Percentiles rank a stretch among this genome's conserved stretches.
Evolutionary conservation across 371 early-diverging fungal genomes (phyloP).

Genomic region (Zopfochytrium polystomum): DNA sequence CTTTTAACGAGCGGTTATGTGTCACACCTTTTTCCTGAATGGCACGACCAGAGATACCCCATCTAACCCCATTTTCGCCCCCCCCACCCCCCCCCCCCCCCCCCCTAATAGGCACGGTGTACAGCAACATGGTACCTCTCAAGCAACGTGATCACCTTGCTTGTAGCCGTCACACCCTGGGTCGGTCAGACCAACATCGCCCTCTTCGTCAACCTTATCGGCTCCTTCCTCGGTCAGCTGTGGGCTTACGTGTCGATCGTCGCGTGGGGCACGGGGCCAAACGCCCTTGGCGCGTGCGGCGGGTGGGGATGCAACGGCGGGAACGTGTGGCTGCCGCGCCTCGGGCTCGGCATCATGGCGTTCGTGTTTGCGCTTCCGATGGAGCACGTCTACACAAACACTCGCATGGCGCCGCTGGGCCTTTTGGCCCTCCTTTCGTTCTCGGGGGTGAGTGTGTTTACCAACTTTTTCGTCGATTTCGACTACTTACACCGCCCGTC

Average conservation of each 20-base stretch:
- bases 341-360: constrained; percentile 6
- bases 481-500: background rate
- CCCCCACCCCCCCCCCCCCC: too few relatives aligned
- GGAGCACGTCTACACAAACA: constrained; percentile 9
- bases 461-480: background rate
- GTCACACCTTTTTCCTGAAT: constrained; percentile 10
- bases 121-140: constrained; percentile 22
- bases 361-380: constrained; percentile 12
- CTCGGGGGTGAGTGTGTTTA: constrained; percentile 15
- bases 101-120: too few relatives aligned
- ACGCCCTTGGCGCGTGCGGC: background rate
- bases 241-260: constrained; percentile 17
- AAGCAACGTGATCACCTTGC: constrained; percentile 16
- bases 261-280: constrained; percentile 11
- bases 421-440: constrained; percentile 20
- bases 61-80: too few relatives aligned
- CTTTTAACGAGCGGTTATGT: constrained; percentile 10
- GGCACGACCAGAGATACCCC: too few relatives aligned
- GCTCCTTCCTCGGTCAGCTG: constrained; percentile 18
- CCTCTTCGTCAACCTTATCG: constrained; percentile 24
- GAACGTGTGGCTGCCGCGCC: background rate
- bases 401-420: constrained; percentile 13
- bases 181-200: constrained; percentile 24
- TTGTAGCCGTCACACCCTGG: constrained; percentile 28
- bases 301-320: background rate